A percentile compares a stretch with the other conserved stretches of the same genome.
phyloP scores from a whole-genome alignment of 805 yeast species.

The Brettanomyces anomalus region DNA sequence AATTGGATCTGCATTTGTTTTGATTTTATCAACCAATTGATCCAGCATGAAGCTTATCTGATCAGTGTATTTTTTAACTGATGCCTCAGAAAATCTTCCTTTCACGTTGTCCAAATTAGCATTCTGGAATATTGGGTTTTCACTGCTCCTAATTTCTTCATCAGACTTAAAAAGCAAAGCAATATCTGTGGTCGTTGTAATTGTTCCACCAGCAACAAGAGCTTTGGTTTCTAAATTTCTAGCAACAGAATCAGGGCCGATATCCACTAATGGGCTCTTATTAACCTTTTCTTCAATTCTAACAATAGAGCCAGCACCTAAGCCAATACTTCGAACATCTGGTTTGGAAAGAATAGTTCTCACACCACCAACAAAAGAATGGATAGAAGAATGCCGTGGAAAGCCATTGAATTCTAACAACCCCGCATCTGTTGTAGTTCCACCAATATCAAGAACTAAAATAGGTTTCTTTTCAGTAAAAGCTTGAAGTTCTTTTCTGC shows the following conservation, averaged over 20 bases:
- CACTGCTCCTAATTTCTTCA: conserved; percentile 22
- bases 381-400: conserved; percentile 37
- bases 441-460: conserved; percentile 41
- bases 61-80: conserved; percentile 1
- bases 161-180: conserved; percentile 17
- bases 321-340: conserved; percentile 38
- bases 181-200: conserved; percentile 34
- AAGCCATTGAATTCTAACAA: conserved; percentile 35
- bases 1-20: conserved; percentile 31
- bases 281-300: conserved; percentile 13
- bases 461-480: conserved; percentile 19
- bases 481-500: conserved; percentile 20
- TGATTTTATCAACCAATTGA: conserved; percentile 34
- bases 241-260: conserved; percentile 44
- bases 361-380: conserved; percentile 37
- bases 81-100: conserved; percentile 7
- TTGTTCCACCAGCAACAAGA: conserved; percentile 34
- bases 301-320: conserved; percentile 43
- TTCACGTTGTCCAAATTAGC: conserved; percentile 15
- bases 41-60: conserved; percentile 26
- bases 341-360: conserved; percentile 43
- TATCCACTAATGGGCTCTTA: conserved; percentile 12
- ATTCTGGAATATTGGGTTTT: conserved; percentile 7
- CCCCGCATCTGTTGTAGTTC: conserved; percentile 45
- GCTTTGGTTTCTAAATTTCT: conserved; percentile 28